These are phyloP conservation scores for Lanmaoa rubissima DNA, from an alignment of 768 basidiomycete genomes.

Conservation along the genomic window DNA sequence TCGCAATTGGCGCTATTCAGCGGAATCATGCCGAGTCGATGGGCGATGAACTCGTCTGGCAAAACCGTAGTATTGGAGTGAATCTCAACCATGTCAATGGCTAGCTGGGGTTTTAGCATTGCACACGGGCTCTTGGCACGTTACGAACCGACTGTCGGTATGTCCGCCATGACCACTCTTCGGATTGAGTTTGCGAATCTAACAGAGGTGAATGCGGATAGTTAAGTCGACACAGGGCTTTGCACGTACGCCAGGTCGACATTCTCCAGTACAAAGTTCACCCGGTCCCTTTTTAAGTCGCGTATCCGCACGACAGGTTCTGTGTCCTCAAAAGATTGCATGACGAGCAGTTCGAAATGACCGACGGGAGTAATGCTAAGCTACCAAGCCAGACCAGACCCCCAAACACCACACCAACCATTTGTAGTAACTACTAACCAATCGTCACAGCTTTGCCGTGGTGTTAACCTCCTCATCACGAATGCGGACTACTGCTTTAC, in stretches of 20 bases:
- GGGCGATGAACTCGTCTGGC: conserved; percentile 96
- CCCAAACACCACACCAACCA: conserved; percentile 16
- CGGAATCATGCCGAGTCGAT: conserved; percentile 93
- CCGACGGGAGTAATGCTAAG: not conserved
- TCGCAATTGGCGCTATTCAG: conserved; percentile 85
- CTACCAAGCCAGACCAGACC: conserved; percentile 11
- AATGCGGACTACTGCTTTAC: conserved; percentile 76
- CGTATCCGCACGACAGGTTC: conserved; percentile 81
- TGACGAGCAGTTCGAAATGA: conserved; percentile 12
- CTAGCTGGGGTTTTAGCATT: conserved; percentile 40
- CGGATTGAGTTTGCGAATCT: conserved; percentile 95
- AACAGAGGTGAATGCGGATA: conserved; percentile 9
- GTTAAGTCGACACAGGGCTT: not conserved
- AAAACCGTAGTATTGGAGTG: conserved; percentile 88
- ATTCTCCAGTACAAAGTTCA: conserved; percentile 92
- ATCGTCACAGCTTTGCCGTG: conserved; percentile 42
- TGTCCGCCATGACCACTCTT: conserved; percentile 93
- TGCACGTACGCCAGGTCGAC: conserved; percentile 87
- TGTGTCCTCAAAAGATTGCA: conserved; percentile 37
- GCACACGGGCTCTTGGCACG: not conserved
- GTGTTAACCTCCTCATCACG: conserved; percentile 43
- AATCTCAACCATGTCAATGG: conserved; percentile 96
- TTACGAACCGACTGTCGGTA: conserved; percentile 87
- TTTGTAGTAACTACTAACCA: no score
- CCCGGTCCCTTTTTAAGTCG: conserved; percentile 78